Evolutionary conservation across 2,329 filamentous ascomycete species (phyloP).

Genomic region (Trichoderma atroviride): DNA sequence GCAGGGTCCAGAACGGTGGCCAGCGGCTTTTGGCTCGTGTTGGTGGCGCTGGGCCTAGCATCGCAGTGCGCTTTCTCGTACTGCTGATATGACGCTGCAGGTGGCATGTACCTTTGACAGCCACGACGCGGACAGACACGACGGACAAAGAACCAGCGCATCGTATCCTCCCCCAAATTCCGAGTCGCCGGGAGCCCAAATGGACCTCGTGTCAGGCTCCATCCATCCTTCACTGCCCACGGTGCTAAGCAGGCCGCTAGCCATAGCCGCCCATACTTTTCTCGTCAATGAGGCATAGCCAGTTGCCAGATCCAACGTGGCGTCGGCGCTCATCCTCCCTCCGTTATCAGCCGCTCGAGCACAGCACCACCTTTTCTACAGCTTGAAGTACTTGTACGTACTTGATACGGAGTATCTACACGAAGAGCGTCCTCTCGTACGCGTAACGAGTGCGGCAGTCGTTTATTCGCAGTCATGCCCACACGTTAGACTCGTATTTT

Average conservation of each 20-base stretch:
- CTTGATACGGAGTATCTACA: neutral
- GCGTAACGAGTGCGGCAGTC: slow-evolving; percentile 2
- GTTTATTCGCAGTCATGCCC: neutral
- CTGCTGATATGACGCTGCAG: neutral
- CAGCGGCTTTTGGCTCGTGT: slow-evolving; percentile 8
- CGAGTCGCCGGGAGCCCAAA: slow-evolving; percentile 15
- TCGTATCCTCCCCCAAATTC: slow-evolving; percentile 14
- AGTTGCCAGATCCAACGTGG: slow-evolving; percentile 22
- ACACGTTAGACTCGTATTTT: slow-evolving; percentile 18
- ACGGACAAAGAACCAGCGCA: neutral
- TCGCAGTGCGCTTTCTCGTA: neutral
- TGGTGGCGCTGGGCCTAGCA: slow-evolving; percentile 11
- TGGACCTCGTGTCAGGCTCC: slow-evolving; percentile 10
- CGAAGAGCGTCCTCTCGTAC: neutral
- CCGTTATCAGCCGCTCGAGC: slow-evolving; percentile 8
- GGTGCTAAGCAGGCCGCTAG: neutral
- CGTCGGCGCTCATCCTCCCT: neutral
- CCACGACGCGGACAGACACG: no score
- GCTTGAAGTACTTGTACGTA: neutral
- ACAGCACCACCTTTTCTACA: no score
- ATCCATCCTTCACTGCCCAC: neutral
- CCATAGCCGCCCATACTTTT: slow-evolving; percentile 2
- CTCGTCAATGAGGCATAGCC: neutral
- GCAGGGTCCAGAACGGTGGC: slow-evolving; percentile 22
- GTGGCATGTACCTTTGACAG: no score